phyloP scores from a whole-genome alignment of 139 green algal species.

The Gonium pectorale region DNA sequence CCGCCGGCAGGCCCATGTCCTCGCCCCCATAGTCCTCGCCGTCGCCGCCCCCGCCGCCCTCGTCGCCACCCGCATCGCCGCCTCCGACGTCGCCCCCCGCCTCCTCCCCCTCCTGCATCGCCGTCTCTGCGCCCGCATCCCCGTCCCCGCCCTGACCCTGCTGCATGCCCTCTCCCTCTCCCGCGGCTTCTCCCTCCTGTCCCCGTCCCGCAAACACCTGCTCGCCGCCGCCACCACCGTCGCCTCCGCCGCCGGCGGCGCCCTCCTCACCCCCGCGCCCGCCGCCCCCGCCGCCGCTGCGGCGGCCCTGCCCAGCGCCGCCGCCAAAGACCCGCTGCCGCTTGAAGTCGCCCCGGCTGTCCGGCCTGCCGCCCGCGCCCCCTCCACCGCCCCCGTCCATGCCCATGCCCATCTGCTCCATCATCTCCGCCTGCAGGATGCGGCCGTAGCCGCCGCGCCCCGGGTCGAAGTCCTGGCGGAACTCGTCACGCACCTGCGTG shows the following conservation, averaged over 20 bases:
- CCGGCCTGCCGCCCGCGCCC: not conserved
- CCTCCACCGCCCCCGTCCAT: slow-evolving; percentile 21
- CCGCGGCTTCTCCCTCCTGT: not conserved
- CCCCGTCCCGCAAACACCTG: not conserved
- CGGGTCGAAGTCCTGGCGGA: slow-evolving; percentile 92
- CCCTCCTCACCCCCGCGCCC: not conserved
- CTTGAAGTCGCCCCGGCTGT: slow-evolving; percentile 15
- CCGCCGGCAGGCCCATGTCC: not conserved
- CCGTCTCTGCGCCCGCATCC: not conserved
- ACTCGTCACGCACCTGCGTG: slow-evolving; percentile 94
- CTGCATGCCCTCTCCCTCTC: not conserved
- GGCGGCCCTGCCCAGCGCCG: not conserved
- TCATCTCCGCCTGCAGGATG: slow-evolving; percentile 56
- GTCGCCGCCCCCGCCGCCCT: not conserved
- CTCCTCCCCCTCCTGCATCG: not conserved
- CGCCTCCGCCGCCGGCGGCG: not conserved
- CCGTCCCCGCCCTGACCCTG: not conserved
- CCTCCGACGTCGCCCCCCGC: no score
- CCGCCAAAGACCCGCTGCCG: slow-evolving; percentile 12
- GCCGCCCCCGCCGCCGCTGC: not conserved
- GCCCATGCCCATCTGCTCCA: slow-evolving; percentile 46
- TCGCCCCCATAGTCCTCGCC: not conserved
- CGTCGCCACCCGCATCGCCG: not conserved
- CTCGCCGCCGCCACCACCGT: not conserved
- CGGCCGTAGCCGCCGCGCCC: slow-evolving; percentile 83